Base-by-base conservation (phyloP, 305 asterid species). In the Rubia occidens region DNA sequence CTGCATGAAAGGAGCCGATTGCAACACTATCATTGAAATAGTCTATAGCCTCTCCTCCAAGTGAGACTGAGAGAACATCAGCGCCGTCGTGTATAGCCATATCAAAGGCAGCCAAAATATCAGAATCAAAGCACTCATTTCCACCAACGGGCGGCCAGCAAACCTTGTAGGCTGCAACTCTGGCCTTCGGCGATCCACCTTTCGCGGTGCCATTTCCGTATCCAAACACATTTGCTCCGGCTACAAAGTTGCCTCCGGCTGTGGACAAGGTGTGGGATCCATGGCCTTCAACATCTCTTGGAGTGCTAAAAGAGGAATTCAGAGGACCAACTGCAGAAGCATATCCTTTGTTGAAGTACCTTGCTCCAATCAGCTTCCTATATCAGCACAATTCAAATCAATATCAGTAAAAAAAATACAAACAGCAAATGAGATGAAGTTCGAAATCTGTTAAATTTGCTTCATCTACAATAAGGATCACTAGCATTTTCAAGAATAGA, bases 191-290 rank as follows among this genome's bases (percentile, higher is more conserved):
- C 0, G 98, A 93, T 45, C 98, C 98, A 2, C 98, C 98, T 75
- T 90, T 90, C 14, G 98, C 98, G 42, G 96, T 90, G 39, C 98
- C 98, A 3, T 89, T 88, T 58, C 97, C 98, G 5, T 72, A 80
- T 64, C 95, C 96, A 5, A 90, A 84, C 44, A 90, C 89, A 70
- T 65, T 89, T 40, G 96, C 90, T 20, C 80, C 82, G 0, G 79
- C 47, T 21, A 94, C 97, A 40, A 87, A 87, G 77, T 75, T 86
- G 0, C 98, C 98, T 5, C 96, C 98, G 0, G 98, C 98, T 9
- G 98, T 94, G 15, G 98, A 94, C 24, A 94, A 70, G 54, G 97
- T 90, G 83, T 90, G 98, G n/a, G 98, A 81, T 29, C 98, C 98
- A 17, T 93, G 98, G 45, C 98, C 98, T 45, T 88, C 95, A 0